Base-by-base conservation (phyloP, 169 alveolate species). In the Eimeria tenella region DNA sequence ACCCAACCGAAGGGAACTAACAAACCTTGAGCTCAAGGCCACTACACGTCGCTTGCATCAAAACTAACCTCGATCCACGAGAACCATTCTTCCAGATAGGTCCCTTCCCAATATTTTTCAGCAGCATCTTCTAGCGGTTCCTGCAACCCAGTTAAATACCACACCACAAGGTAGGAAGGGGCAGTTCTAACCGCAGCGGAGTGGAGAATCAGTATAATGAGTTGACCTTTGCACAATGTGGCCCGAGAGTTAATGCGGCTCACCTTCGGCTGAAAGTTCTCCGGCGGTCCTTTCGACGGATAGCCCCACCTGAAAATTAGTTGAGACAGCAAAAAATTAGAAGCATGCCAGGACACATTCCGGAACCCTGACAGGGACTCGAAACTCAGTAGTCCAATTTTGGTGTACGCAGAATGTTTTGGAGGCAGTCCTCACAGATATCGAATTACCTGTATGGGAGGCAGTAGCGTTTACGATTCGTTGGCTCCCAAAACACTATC, bases 401-500 rank as follows among this genome's bases (percentile, higher is more conserved):
- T n/a, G n/a, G 83, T 25, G 17, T 42, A 25, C 15, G 11, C 58
- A 21, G 83, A 9, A 21, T 73, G 23, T 8, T n/a, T 2, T 73
- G 19, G 13, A 31, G 55, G n/a, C 15, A 2, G 55, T n/a, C 56
- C 58, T 73, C 8, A 6, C 19, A 73, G 17, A 6, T 13, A 52
- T 73, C 19, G 11, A 49, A 8, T 63, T 49, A 90, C 94, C 94
- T 82, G 53, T 19, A 93, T 5, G 97, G 97, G 23, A 96, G 96
- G 56, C 92, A 93, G 88, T 73, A 93, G 53, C 96, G 68, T 86
- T 92, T 95, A 50, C 93, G 87, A 56, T 75, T 94, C 7, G 97
- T 96, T n/a, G 93, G 93, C 53, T 96, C 97, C 96, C 96, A 94
- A 71, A 96, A 94, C 71, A 93, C 90, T 60, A 96, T 77, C 95